Percentiles rank a stretch among this genome's conserved stretches.
phyloP scores from a whole-genome alignment of 2,329 filamentous ascomycete species.

The Clarireedia homoeocarpa region DNA sequence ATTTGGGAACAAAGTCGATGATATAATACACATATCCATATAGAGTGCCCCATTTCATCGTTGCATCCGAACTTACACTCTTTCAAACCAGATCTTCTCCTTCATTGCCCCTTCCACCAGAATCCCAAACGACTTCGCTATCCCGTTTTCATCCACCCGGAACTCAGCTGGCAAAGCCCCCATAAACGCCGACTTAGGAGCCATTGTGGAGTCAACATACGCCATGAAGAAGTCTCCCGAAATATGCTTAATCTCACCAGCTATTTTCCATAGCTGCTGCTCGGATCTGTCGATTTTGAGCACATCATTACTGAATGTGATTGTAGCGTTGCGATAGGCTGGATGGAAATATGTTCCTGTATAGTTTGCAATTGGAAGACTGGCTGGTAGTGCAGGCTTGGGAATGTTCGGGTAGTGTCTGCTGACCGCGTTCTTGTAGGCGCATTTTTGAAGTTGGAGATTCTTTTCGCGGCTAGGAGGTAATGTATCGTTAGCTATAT shows the following conservation, averaged over 20 bases:
- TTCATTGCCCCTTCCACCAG: constrained; percentile 20
- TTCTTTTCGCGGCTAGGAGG: background rate
- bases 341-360: constrained; percentile 38
- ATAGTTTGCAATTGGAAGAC: constrained; percentile 31
- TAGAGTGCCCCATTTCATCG: too few relatives aligned
- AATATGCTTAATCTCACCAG: constrained; percentile 22
- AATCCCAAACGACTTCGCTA: constrained; percentile 16
- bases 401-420: constrained; percentile 34
- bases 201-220: constrained; percentile 10
- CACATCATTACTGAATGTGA: constrained; percentile 8
- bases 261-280: constrained; percentile 10
- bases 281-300: constrained; percentile 2
- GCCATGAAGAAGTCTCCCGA: constrained; percentile 26
- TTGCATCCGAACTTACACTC: constrained; percentile 6
- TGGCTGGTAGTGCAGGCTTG: constrained; percentile 29
- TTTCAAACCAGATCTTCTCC: constrained; percentile 26
- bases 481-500: background rate
- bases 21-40: too few relatives aligned
- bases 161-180: constrained; percentile 21
- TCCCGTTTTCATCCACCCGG: constrained; percentile 18
- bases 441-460: background rate
- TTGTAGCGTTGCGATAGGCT: constrained; percentile 31
- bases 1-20: too few relatives aligned
- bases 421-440: constrained; percentile 30
- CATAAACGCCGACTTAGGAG: constrained; percentile 13